Conservation (phyloP, 225 moss, liverwort and hornwort species). For the Sphagnum contortum region DNA sequence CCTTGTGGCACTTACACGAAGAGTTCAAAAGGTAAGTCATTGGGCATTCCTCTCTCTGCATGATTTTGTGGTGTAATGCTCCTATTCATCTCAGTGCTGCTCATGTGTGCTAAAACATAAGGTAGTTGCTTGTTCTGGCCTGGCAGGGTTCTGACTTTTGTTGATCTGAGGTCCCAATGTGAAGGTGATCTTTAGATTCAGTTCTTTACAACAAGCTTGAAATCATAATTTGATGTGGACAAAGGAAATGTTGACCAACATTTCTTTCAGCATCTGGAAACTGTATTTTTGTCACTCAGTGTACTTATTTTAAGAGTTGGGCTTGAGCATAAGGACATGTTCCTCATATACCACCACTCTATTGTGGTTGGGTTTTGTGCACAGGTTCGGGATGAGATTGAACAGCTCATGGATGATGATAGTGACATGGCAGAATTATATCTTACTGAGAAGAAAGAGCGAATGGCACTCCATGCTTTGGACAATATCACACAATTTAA, state of each 20-base stretch:
- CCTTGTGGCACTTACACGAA: constrained; percentile 79
- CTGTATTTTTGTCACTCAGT: too few species aligned
- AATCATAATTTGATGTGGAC: too few species aligned
- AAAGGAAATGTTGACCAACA: too few species aligned
- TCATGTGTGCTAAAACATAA: background rate
- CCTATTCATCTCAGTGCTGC: background rate
- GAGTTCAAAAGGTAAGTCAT: constrained; percentile 85
- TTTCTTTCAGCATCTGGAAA: too few species aligned
- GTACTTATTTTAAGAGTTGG: too few species aligned
- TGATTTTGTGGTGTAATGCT: background rate
- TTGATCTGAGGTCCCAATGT: too few species aligned
- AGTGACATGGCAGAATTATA: constrained; percentile 99
- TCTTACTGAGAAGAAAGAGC: constrained; percentile 66
- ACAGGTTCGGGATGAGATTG: constrained; percentile 82
- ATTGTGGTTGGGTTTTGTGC: background rate
- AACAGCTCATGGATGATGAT: constrained; percentile 98
- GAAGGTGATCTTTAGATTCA: too few species aligned
- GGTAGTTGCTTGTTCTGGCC: too few species aligned
- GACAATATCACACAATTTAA: constrained; percentile 31
- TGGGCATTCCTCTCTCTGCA: background rate
- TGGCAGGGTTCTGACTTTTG: too few species aligned
- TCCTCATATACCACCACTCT: too few species aligned
- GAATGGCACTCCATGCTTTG: constrained; percentile 26
- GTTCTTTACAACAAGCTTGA: too few species aligned
- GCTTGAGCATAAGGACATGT: too few species aligned